Evolutionary conservation across 179 eudicot species (phyloP), one percentile per base, ranked within the genome.

Genomic region (Nepenthes alata): DNA sequence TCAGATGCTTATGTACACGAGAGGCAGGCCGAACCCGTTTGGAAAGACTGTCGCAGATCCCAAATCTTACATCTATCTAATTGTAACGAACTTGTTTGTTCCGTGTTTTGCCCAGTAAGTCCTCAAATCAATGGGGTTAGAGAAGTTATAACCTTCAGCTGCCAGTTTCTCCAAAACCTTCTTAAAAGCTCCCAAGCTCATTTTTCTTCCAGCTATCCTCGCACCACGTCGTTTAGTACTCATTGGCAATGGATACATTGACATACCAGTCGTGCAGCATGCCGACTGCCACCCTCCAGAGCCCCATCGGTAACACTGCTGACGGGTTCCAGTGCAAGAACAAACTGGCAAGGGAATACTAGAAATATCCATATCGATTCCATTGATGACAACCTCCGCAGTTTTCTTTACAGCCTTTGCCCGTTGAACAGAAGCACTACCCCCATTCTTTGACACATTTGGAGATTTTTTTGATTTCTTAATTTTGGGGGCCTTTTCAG

Each of bases 211-310:
- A 6, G 93, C 93, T 65, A 85, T 85, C 66, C 93, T 72, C 4
- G 93, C 88, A 35, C 93, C 93, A 58, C 88, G 85, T 64, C 93
- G 75, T 62, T 85, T 85, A 10, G 81, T 73, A 63, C 93, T 85
- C 88, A 85, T 85, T 47, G 93, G 93, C 78, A 85, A 70, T 4
- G 93, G 93, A 58, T 85, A 85, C 80, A 79, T 77, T 0, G 93
- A 85, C 75, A 85, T 77, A 13, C 76, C 69, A 7, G 93, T 85
- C 35, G 93, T 85, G 60, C 93, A 85, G 52, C 93, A 85, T 6
- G 93, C 93, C 1, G 88, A 83, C 60, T 85, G 93, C 93, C 93
- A 85, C 44, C 93, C 93, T 62, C 93, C 88, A 64, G 78, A 81
- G 1, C 93, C 93, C 93, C 93, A 85, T 56, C 86, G 74, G 57